A percentile compares a stretch with the other conserved stretches of the same genome.
These are phyloP conservation scores for Rhizopogon sp. DNA, from an alignment of 768 basidiomycete genomes.

Conservation along the genomic window DNA sequence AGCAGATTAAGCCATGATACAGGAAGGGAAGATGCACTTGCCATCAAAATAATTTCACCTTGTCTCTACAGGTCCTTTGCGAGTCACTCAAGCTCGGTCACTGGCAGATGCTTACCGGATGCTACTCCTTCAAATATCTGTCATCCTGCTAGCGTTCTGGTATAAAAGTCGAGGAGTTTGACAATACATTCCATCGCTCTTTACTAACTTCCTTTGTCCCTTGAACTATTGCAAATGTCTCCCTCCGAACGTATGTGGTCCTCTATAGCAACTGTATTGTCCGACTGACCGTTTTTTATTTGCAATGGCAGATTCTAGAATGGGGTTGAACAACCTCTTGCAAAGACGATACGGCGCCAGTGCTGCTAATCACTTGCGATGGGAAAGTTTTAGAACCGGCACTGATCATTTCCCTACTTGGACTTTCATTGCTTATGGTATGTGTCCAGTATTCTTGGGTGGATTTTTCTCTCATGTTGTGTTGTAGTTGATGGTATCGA, in stretches of 20 bases:
- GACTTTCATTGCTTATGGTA: conserved; percentile 21
- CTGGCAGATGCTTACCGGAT: too few species aligned
- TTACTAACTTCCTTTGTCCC: not conserved
- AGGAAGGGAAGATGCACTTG: not conserved
- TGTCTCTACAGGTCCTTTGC: too few species aligned
- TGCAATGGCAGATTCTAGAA: conserved; percentile 1
- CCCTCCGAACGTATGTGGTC: not conserved
- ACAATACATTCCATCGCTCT: not conserved
- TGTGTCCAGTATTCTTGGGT: not conserved
- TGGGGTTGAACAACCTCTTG: conserved; percentile 26
- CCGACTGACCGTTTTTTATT: not conserved
- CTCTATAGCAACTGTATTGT: not conserved
- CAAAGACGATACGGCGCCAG: conserved; percentile 26
- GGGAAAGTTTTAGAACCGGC: conserved; percentile 15
- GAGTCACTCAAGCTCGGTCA: not conserved
- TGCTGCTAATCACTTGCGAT: conserved; percentile 22
- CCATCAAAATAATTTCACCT: not conserved
- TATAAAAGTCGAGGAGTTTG: not conserved
- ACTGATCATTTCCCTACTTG: conserved; percentile 20
- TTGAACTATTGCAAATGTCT: not conserved
- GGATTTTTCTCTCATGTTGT: not conserved
- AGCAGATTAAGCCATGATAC: not conserved
- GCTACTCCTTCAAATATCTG: not conserved
- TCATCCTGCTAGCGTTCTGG: not conserved
- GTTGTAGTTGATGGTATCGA: conserved; percentile 21